These are phyloP conservation scores for Fusarium verticillioides DNA, from an alignment of 2,329 filamentous ascomycete species.

Conservation along the genomic window DNA sequence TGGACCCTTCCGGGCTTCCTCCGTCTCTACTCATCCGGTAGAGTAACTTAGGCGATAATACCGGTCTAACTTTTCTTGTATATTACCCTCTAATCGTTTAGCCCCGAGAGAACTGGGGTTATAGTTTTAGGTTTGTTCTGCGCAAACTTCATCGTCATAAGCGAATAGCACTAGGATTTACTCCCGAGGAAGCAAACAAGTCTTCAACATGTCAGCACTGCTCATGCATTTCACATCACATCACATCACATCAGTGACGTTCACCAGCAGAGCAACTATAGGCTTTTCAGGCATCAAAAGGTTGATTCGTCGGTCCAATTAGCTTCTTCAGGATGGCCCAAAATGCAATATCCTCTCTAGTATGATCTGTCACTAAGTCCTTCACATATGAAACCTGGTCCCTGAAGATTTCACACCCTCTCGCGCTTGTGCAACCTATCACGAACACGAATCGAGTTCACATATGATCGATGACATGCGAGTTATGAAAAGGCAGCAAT, in stretches of 20 bases:
- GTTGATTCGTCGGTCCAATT: not conserved
- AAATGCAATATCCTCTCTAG: not conserved
- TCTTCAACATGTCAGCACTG: not conserved
- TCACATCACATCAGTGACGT: not conserved
- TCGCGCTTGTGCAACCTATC: constrained; percentile 6
- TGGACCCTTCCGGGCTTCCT: not conserved
- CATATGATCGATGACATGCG: constrained; percentile 7
- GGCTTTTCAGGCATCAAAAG: not conserved
- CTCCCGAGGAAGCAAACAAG: not conserved
- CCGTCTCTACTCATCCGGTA: not conserved
- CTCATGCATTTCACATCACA: not conserved
- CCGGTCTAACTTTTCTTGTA: not conserved
- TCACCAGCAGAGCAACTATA: not conserved
- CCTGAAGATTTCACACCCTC: constrained; percentile 13
- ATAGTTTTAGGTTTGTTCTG: no score
- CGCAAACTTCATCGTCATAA: not conserved
- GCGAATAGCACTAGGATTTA: not conserved
- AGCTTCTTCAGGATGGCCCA: not conserved
- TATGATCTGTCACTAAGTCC: constrained; percentile 7
- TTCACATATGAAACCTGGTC: constrained; percentile 9
- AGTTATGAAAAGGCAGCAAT: not conserved
- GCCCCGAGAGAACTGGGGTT: not conserved
- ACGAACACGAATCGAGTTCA: not conserved
- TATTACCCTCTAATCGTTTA: no score
- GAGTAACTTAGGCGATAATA: not conserved